A percentile compares a stretch with the other conserved stretches of the same genome.
These are phyloP conservation scores for Cajanus cajan DNA, from an alignment of 306 rosid species.

Conservation along the genomic window DNA sequence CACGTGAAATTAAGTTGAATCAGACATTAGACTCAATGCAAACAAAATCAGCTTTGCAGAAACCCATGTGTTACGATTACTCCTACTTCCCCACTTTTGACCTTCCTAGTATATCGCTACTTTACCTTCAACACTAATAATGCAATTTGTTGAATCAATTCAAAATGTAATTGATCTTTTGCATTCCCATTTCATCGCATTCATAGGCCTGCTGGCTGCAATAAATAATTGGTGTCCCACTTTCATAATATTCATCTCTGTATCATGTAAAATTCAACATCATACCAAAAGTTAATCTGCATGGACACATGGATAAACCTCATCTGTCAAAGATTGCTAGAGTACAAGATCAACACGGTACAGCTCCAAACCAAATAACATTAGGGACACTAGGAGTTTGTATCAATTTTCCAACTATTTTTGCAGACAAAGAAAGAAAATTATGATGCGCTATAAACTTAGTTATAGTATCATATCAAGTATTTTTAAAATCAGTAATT, in stretches of 20 bases:
- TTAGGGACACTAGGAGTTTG: neutral
- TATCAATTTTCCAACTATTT: neutral
- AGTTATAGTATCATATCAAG: neutral
- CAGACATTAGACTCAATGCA: constrained; percentile 21
- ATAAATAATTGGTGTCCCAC: constrained; percentile 1
- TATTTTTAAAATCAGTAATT: neutral
- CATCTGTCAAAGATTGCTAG: neutral
- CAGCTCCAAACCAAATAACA: neutral
- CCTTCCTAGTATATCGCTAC: neutral
- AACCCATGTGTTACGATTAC: constrained; percentile 44
- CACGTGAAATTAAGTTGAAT: constrained; percentile 23
- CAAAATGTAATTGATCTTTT: neutral
- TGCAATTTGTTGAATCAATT: too few species aligned
- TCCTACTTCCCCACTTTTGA: constrained; percentile 21
- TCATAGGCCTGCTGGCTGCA: neutral
- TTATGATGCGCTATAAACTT: neutral
- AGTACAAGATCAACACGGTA: neutral
- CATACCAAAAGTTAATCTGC: neutral
- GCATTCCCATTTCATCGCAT: neutral
- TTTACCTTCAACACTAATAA: neutral
- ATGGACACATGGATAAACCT: neutral
- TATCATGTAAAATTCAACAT: neutral
- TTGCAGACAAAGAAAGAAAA: neutral
- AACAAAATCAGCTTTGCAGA: constrained; percentile 34
- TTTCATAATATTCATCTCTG: neutral